Base-by-base conservation (phyloP, 768 basidiomycete genomes). In the Tylopilus rubrobrunneus region DNA sequence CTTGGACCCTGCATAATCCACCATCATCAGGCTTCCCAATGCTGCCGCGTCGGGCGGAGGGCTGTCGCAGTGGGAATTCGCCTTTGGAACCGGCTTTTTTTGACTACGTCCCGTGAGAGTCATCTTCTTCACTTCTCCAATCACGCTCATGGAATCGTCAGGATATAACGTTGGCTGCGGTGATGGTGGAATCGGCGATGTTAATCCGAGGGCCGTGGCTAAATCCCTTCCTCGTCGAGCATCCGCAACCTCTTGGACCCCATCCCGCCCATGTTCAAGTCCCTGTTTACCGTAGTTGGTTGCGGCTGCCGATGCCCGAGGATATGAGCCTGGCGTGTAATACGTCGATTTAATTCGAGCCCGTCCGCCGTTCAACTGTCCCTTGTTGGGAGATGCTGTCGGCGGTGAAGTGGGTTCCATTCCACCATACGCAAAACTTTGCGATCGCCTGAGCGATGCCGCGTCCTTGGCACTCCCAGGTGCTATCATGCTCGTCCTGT, bases 291-390 rank as follows among this genome's bases (percentile, higher is more conserved):
- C 63, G 28, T 68, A 64, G 42, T 60, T 59, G 21, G 72, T 63
- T 23, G 76, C 72, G 41, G 77, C 68, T 19, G 74, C 71, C 14
- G 85, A 85, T 27, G 74, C 73, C 40, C 82, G 82, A 62, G 79
- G 77, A 68, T 82, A 78, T 37, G 74, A 67, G 7, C 80, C 76
- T 5, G 79, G 75, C 9, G 79, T 77, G 53, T 81, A 83, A 62
- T 89, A 86, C 7, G 85, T 78, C 9, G 86, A 86, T 65, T 87
- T 85, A 58, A 88, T 83, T 34, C 79, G 80, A 45, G 78, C 80
- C 36, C 87, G 82, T 37, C 86, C 83, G 52, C 79, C 81, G 45
- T 61, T 71, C 47, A 66, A 67, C 28, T 61, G 61, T 3, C 41
- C 56, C 39, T 53, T 51, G 46, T 63, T 61, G 1, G 41, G 63